A percentile compares a stretch with the other conserved stretches of the same genome.
These are phyloP conservation scores for Aurinia saxatilis DNA, from an alignment of 345 rosid genomes.

Conservation along the genomic window DNA sequence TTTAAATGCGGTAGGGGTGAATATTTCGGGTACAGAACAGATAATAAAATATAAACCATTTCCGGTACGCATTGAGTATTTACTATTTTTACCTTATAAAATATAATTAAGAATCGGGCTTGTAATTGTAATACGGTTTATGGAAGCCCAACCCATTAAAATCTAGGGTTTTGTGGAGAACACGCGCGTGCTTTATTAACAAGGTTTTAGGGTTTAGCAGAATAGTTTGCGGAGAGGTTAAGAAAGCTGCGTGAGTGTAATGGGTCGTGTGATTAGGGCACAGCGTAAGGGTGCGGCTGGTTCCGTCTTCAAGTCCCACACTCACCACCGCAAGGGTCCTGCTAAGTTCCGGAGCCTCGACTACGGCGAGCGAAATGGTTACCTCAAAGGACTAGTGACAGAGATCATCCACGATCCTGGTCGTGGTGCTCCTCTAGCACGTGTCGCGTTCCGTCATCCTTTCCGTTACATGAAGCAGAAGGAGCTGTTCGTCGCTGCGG, in stretches of 20 bases:
- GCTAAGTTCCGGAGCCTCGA: slow-evolving; percentile 60
- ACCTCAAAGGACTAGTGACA: slow-evolving; percentile 21
- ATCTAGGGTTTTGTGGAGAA: neutral
- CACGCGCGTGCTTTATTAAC: neutral
- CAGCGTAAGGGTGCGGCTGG: slow-evolving; percentile 72
- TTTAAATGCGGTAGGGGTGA: no score
- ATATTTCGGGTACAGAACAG: no score
- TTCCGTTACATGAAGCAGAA: slow-evolving; percentile 23
- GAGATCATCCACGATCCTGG: slow-evolving; percentile 28
- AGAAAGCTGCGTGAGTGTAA: neutral
- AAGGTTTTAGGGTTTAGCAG: neutral
- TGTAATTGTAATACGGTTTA: no score
- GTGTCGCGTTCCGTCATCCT: slow-evolving; percentile 14
- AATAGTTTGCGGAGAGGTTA: neutral
- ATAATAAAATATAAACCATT: no score
- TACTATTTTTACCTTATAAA: no score
- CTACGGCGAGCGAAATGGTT: slow-evolving; percentile 54
- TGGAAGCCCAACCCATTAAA: neutral
- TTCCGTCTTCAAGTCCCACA: slow-evolving; percentile 64
- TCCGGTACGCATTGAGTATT: no score
- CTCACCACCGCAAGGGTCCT: slow-evolving; percentile 69
- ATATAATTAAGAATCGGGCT: no score
- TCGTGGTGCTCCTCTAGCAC: slow-evolving; percentile 26
- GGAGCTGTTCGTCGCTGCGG: slow-evolving; percentile 37
- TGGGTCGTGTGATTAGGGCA: slow-evolving; percentile 64